Conservation (phyloP, 2,329 filamentous ascomycete species). For the Blumeria graminis region DNA sequence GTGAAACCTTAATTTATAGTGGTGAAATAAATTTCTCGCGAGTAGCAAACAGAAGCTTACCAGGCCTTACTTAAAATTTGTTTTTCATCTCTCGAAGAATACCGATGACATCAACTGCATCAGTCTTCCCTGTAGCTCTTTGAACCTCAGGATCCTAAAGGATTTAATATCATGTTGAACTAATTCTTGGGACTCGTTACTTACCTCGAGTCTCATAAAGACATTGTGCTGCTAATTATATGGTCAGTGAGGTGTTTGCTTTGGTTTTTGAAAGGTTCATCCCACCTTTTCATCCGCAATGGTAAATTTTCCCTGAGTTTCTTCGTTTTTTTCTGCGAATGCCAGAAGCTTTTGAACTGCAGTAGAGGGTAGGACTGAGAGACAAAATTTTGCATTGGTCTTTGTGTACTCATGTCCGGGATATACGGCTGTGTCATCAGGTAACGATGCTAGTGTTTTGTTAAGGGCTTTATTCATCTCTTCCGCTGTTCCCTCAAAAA, state of each 20-base stretch:
- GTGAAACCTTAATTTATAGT: too few species aligned
- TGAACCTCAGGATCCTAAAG: slow-evolving; percentile 57
- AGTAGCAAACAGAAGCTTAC: too few species aligned
- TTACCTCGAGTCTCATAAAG: slow-evolving; percentile 72
- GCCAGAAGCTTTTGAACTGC: slow-evolving; percentile 52
- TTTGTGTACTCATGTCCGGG: slow-evolving; percentile 98
- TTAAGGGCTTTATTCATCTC: slow-evolving; percentile 93
- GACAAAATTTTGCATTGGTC: slow-evolving; percentile 70
- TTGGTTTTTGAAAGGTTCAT: neutral
- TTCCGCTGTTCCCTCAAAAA: slow-evolving; percentile 74
- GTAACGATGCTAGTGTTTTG: slow-evolving; percentile 53
- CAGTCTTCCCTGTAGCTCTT: slow-evolving; percentile 56
- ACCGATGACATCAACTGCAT: slow-evolving; percentile 65
- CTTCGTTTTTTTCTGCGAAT: slow-evolving; percentile 55
- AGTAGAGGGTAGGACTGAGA: slow-evolving; percentile 50
- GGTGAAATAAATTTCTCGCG: too few species aligned
- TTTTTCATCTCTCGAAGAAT: slow-evolving; percentile 84
- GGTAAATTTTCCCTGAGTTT: slow-evolving; percentile 89
- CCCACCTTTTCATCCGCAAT: slow-evolving; percentile 88
- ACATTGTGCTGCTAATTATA: slow-evolving; percentile 61
- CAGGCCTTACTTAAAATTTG: slow-evolving; percentile 10
- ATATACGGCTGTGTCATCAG: slow-evolving; percentile 80
- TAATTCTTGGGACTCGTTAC: slow-evolving; percentile 11
- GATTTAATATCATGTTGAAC: neutral
- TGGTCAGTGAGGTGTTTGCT: slow-evolving; percentile 3